A percentile compares a stretch with the other conserved stretches of the same genome.
These are phyloP conservation scores for Calonectria henricotiae DNA, from an alignment of 2,329 filamentous ascomycete species.

Conservation along the genomic window DNA sequence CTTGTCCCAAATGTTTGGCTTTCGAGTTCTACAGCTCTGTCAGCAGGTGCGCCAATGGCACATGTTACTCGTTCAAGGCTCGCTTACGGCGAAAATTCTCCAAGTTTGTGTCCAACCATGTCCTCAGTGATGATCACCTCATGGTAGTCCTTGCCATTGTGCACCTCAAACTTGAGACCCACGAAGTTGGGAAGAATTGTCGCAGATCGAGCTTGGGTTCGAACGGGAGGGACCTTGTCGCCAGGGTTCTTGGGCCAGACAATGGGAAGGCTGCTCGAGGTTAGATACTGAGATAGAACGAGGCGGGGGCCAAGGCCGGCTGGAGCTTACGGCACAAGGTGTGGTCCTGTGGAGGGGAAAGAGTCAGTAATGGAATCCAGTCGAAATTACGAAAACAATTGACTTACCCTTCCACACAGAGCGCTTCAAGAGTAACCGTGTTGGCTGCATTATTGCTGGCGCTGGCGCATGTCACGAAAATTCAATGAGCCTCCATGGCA, in stretches of 20 bases:
- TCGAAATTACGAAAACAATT: background rate
- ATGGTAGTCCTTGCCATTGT: conserved; percentile 91
- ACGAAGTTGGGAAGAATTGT: conserved; percentile 96
- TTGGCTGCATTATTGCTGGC: conserved; percentile 75
- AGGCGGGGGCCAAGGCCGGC: conserved; percentile 18
- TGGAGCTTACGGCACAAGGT: conserved; percentile 69
- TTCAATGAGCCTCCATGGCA: conserved; percentile 41
- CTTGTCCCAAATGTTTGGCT: conserved; percentile 71
- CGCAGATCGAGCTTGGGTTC: conserved; percentile 88
- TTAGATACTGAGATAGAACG: conserved; percentile 48
- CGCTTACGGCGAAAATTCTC: conserved; percentile 90
- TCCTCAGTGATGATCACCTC: conserved; percentile 91
- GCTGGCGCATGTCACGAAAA: conserved; percentile 50
- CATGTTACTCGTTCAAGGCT: background rate
- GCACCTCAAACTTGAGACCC: conserved; percentile 88
- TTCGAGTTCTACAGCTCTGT: conserved; percentile 66
- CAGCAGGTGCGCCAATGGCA: conserved; percentile 2
- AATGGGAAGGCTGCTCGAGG: conserved; percentile 73
- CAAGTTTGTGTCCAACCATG: conserved; percentile 96
- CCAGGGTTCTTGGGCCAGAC: conserved; percentile 72
- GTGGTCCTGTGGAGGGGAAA: conserved; percentile 62
- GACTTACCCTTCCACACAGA: conserved; percentile 89
- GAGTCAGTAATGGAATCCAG: background rate
- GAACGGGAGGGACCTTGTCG: conserved; percentile 80
- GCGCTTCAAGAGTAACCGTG: conserved; percentile 78